phyloP scores from a whole-genome alignment of 495 filamentous ascomycete species.

The Xylaria bambusicola region DNA sequence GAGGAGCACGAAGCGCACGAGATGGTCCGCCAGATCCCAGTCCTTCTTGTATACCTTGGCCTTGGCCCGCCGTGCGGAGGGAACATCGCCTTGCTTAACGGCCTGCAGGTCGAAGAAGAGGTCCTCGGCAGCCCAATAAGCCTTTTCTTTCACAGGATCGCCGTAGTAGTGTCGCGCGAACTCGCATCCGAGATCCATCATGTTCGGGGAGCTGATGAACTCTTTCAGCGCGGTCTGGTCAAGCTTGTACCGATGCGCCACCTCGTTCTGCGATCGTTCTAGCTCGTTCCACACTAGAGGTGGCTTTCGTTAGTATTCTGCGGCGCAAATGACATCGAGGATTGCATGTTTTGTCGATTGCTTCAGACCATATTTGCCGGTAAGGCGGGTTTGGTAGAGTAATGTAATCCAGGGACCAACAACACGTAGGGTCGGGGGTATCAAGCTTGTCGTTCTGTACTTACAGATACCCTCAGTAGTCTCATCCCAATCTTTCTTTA shows the following conservation, averaged over 20 bases:
- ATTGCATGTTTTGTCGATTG: no score
- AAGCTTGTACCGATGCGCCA: constrained; percentile 19
- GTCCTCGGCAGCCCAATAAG: constrained; percentile 25
- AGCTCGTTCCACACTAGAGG: constrained; percentile 25
- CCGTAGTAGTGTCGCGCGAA: constrained; percentile 23
- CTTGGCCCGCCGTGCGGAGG: constrained; percentile 16
- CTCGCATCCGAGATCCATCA: constrained; percentile 27
- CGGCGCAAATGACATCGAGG: background rate
- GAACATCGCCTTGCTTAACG: constrained; percentile 28
- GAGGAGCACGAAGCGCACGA: constrained; percentile 28
- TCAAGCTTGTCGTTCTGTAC: background rate
- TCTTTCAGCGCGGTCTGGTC: constrained; percentile 27
- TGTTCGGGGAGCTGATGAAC: constrained; percentile 25
- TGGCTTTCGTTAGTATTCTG: background rate
- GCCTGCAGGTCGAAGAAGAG: constrained; percentile 32
- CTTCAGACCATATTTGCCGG: background rate
- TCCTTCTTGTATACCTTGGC: constrained; percentile 19
- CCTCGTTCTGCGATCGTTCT: constrained; percentile 19
- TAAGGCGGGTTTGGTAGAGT: background rate
- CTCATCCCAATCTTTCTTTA: constrained; percentile 15
- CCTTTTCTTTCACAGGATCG: constrained; percentile 15
- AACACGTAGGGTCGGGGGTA: background rate
- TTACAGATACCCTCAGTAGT: constrained; percentile 11
- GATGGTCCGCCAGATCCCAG: constrained; percentile 29
- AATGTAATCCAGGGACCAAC: background rate